These are phyloP conservation scores for Gossypium australe DNA, from an alignment of 345 rosid genomes.

Conservation along the genomic window DNA sequence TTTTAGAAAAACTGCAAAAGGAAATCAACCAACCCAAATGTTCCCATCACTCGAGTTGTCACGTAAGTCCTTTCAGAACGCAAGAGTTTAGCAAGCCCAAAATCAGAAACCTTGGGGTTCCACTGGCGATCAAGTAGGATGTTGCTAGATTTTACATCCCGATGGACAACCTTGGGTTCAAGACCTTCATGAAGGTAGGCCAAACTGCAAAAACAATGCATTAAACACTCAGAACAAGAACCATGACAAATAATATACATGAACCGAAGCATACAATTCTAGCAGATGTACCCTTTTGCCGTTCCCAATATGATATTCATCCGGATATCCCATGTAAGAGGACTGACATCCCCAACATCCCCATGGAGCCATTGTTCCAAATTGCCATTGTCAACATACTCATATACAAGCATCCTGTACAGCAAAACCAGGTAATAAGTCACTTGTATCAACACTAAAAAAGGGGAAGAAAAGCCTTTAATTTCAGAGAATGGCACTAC, in stretches of 20 bases:
- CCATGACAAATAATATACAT: not conserved
- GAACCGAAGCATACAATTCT: not conserved
- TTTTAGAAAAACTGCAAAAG: not conserved
- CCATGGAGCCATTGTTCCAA: slow-evolving; percentile 97
- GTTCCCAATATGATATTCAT: slow-evolving; percentile 78
- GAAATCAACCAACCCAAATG: slow-evolving; percentile 66
- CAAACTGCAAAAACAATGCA: slow-evolving; percentile 39
- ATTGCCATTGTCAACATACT: slow-evolving; percentile 87
- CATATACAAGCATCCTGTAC: slow-evolving; percentile 89
- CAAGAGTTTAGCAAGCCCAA: slow-evolving; percentile 91
- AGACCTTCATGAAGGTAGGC: slow-evolving; percentile 99
- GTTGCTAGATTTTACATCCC: slow-evolving; percentile 89
- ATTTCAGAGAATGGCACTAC: slow-evolving; percentile 23
- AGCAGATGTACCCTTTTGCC: slow-evolving; percentile 68
- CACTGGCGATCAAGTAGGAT: slow-evolving; percentile 85
- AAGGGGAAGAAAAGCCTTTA: not conserved
- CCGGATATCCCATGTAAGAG: slow-evolving; percentile 87
- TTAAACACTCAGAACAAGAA: not conserved
- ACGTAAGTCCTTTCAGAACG: slow-evolving; percentile 79
- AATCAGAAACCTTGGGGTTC: slow-evolving; percentile 91
- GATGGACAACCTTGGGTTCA: slow-evolving; percentile 95
- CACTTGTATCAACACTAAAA: not conserved
- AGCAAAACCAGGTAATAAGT: slow-evolving; percentile 20
- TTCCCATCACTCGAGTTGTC: slow-evolving; percentile 96
- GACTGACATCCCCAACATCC: slow-evolving; percentile 84